Percentiles rank a stretch among this genome's conserved stretches.
These are phyloP conservation scores for Stachybotrys chartarum DNA, from an alignment of 2,329 filamentous ascomycete species.

Conservation along the genomic window DNA sequence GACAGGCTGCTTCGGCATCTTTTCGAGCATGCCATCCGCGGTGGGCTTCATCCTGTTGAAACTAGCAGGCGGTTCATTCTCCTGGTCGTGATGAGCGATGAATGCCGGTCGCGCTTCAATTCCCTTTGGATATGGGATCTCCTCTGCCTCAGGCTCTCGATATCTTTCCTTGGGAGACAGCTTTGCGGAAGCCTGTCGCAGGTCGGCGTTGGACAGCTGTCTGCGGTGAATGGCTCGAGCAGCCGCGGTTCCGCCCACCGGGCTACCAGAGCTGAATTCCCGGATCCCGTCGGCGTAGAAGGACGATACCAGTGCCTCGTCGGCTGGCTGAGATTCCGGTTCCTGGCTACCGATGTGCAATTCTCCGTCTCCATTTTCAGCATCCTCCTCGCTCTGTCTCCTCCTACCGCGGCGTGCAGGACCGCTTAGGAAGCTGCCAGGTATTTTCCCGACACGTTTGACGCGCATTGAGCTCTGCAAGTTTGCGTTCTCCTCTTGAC, in stretches of 20 bases:
- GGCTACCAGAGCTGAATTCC: slow-evolving; percentile 52
- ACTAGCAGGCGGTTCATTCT: slow-evolving; percentile 70
- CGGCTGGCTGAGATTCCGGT: slow-evolving; percentile 29
- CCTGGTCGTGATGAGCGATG: slow-evolving; percentile 66
- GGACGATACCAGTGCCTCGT: slow-evolving; percentile 31
- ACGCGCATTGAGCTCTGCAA: slow-evolving; percentile 69
- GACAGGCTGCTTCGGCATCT: slow-evolving; percentile 43
- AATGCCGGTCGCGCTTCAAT: slow-evolving; percentile 38
- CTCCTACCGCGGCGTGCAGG: slow-evolving; percentile 70
- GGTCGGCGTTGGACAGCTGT: slow-evolving; percentile 28
- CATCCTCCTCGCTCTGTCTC: slow-evolving; percentile 61
- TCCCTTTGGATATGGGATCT: slow-evolving; percentile 16
- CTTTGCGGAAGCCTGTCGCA: slow-evolving; percentile 22
- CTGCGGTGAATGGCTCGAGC: slow-evolving; percentile 34
- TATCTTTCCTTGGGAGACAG: slow-evolving; percentile 21
- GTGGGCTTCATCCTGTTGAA: slow-evolving; percentile 57
- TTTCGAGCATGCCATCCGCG: slow-evolving; percentile 46
- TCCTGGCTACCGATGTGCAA: slow-evolving; percentile 32
- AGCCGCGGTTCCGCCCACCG: slow-evolving; percentile 41
- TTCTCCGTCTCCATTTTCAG: slow-evolving; percentile 33
- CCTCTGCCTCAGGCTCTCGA: slow-evolving; percentile 7
- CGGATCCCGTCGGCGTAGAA: slow-evolving; percentile 36
- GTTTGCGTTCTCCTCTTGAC: slow-evolving; percentile 56
- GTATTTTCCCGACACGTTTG: slow-evolving; percentile 67
- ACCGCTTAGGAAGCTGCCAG: slow-evolving; percentile 72